A percentile compares a stretch with the other conserved stretches of the same genome.
These are phyloP conservation scores for Westerdykella ornata DNA, from an alignment of 2,329 filamentous ascomycete genomes.

Conservation along the genomic window DNA sequence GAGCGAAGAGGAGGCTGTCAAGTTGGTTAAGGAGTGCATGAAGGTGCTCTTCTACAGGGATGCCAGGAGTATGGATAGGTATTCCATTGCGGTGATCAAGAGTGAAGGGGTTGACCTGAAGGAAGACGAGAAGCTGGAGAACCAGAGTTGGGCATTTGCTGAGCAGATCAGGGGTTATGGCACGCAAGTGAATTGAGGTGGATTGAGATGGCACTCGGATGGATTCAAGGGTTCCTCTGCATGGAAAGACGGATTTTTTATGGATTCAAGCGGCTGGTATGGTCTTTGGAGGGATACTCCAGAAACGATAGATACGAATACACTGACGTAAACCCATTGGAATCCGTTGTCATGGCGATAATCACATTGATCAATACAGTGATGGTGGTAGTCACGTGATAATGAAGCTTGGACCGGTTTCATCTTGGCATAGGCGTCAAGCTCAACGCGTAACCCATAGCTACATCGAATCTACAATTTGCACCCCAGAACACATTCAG, in stretches of 20 bases:
- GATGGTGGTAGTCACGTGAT: neutral
- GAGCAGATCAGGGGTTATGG: constrained; percentile 93
- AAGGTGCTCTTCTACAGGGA: constrained; percentile 98
- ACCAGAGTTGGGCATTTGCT: constrained; percentile 97
- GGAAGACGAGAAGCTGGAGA: constrained; percentile 80
- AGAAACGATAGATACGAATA: too few relatives aligned
- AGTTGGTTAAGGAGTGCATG: constrained; percentile 86
- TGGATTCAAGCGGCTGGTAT: too few relatives aligned
- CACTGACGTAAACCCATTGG: too few relatives aligned
- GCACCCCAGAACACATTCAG: constrained; percentile 6
- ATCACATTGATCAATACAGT: too few relatives aligned
- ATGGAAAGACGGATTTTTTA: neutral
- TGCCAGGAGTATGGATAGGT: constrained; percentile 82
- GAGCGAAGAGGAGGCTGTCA: constrained; percentile 69
- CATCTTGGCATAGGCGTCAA: neutral
- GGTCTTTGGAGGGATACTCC: too few relatives aligned
- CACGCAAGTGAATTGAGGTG: constrained; percentile 57
- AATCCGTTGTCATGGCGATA: too few relatives aligned
- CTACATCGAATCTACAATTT: neutral
- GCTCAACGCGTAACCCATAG: neutral
- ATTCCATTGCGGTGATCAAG: constrained; percentile 84
- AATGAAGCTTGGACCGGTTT: neutral
- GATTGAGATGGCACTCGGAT: too few relatives aligned
- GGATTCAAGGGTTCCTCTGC: neutral
- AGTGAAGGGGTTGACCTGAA: constrained; percentile 78